Evolutionary conservation across 192 early-diverging fungal genomes (phyloP).

Genomic region (Coemansia sp.): DNA sequence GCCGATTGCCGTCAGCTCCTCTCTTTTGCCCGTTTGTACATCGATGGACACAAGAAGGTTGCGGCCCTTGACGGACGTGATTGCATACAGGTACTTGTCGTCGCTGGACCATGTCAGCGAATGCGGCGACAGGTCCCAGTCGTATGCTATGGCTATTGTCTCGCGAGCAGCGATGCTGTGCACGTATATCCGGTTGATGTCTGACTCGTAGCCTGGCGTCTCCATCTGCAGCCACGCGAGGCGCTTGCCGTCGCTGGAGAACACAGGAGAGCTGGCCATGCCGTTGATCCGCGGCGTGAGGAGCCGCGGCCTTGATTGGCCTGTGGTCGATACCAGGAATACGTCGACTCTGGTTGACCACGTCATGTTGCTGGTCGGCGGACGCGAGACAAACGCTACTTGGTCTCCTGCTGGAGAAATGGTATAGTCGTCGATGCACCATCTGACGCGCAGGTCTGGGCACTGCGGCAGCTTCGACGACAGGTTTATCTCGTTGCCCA

Average conservation of each 20-base stretch:
- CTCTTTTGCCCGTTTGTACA: constrained; percentile 14
- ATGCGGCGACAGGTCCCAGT: constrained; percentile 61
- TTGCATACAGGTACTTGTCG: constrained; percentile 13
- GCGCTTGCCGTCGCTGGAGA: constrained; percentile 58
- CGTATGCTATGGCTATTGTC: constrained; percentile 45
- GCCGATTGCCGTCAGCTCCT: constrained; percentile 19
- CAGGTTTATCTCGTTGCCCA: constrained; percentile 23
- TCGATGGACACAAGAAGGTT: constrained; percentile 18
- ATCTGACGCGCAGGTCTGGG: constrained; percentile 56
- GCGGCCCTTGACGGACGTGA: constrained; percentile 15
- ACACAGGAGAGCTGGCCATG: constrained; percentile 57
- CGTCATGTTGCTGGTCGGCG: constrained; percentile 50
- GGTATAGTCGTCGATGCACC: constrained; percentile 55
- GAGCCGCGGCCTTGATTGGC: constrained; percentile 31
- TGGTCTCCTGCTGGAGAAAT: constrained; percentile 60
- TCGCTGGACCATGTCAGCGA: constrained; percentile 37
- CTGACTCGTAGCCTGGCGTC: constrained; percentile 65
- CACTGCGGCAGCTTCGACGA: constrained; percentile 39
- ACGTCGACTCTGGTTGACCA: constrained; percentile 73
- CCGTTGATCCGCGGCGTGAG: constrained; percentile 54
- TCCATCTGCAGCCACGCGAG: constrained; percentile 73
- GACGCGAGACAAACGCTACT: constrained; percentile 65
- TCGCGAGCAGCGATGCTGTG: constrained; percentile 51
- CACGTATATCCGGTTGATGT: constrained; percentile 58
- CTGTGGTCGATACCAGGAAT: constrained; percentile 59